Conservation (phyloP, 2,329 filamentous ascomycete species). For the Onygenales sp. region DNA sequence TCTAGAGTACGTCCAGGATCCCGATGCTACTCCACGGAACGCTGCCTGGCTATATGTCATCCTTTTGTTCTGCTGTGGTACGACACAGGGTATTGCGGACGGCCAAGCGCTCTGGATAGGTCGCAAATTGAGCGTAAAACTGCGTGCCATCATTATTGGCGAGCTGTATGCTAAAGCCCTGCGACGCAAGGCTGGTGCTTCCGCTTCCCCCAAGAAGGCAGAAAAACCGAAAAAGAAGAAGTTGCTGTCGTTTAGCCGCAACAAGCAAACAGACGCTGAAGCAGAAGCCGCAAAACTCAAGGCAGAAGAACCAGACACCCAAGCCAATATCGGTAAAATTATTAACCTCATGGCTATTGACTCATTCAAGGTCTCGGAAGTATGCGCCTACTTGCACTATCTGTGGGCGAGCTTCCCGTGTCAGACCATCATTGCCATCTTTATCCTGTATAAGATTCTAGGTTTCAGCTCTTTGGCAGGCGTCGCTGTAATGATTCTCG, state of each 20-base stretch:
- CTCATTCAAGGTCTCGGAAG: slow-evolving; percentile 95
- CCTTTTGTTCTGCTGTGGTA: slow-evolving; percentile 72
- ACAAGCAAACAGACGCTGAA: slow-evolving; percentile 23
- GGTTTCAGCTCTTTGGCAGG: slow-evolving; percentile 90
- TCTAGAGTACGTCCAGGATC: slow-evolving; percentile 84
- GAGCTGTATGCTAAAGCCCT: slow-evolving; percentile 96
- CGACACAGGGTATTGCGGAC: slow-evolving; percentile 71
- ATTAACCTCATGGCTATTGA: slow-evolving; percentile 99
- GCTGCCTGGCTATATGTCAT: slow-evolving; percentile 96
- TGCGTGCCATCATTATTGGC: slow-evolving; percentile 90
- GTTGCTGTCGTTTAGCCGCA: slow-evolving; percentile 47
- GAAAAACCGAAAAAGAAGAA: slow-evolving; percentile 37
- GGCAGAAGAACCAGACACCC: slow-evolving; percentile 46
- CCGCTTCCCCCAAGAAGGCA: slow-evolving; percentile 56
- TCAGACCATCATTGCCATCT: slow-evolving; percentile 71
- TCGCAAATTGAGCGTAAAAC: slow-evolving; percentile 83
- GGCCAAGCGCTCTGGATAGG: slow-evolving; percentile 88
- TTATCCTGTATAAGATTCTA: slow-evolving; percentile 79
- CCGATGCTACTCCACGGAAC: slow-evolving; percentile 63
- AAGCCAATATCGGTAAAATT: slow-evolving; percentile 92
- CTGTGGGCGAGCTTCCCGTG: slow-evolving; percentile 86
- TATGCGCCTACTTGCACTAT: slow-evolving; percentile 91
- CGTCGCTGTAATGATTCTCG: slow-evolving; percentile 77
- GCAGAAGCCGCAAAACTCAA: slow-evolving; percentile 19
- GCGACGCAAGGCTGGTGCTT: slow-evolving; percentile 75